Conservation (phyloP, 371 early-diverging fungal genomes). For the Rhizopus arrhizus region DNA sequence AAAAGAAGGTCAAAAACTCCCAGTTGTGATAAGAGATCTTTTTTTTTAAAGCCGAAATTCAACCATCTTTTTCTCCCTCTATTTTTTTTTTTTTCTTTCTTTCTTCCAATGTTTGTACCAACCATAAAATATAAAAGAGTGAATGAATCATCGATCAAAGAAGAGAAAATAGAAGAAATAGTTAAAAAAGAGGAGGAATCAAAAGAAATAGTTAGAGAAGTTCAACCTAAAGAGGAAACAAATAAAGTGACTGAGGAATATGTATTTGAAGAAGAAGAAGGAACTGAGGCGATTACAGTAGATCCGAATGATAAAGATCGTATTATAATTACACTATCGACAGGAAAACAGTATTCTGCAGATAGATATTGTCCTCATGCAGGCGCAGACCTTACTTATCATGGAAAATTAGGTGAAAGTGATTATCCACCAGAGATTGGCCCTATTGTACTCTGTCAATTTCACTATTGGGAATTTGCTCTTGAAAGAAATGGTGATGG, state of each 20-base stretch:
- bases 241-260: conserved; percentile 7
- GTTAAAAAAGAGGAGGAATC: background rate
- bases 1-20: too few relatives aligned
- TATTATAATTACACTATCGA: conserved; percentile 44
- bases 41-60: background rate
- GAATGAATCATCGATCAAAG: conserved; percentile 15
- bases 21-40: background rate
- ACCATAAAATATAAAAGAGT: conserved; percentile 48
- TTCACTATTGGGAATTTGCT: conserved; percentile 57
- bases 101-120: conserved; percentile 41
- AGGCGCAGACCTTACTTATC: conserved; percentile 48
- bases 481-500: conserved; percentile 44
- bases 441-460: conserved; percentile 42
- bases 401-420: conserved; percentile 42
- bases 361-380: conserved; percentile 60
- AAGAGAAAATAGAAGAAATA: conserved; percentile 2
- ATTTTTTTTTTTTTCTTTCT: conserved; percentile 6
- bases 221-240: too few relatives aligned
- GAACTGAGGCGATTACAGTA: conserved; percentile 32
- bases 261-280: conserved; percentile 25
- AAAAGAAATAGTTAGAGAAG: background rate
- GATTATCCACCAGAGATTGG: conserved; percentile 56
- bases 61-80: conserved; percentile 4
- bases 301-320: conserved; percentile 47
- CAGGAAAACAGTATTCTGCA: conserved; percentile 43